Evolutionary conservation across 2,329 filamentous ascomycete genomes (phyloP), one percentile per base, ranked within the genome.

Genomic region (Exutisphaerella laricina): DNA sequence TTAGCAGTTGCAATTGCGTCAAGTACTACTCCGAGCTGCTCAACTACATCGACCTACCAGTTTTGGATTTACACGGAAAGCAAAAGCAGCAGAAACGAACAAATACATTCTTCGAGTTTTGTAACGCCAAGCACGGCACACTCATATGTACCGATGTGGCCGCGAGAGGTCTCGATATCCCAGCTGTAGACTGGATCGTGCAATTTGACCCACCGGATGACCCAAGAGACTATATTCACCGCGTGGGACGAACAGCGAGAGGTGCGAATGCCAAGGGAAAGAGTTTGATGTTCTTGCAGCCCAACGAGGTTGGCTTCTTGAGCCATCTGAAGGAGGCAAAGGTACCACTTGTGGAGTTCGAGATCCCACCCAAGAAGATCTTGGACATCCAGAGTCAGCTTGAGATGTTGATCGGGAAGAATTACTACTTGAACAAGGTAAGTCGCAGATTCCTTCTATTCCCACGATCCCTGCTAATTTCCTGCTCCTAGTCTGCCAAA

Each of bases 71-170:
- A 5, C 87, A 94, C 66, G 92, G 88, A 55, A 96, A 98, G 70
- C 88, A 95, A 69, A 98, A 98, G 70, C 92, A 98, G 68, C 88
- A 96, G 68, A 95, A 95, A 67, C 85, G 92, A n/a, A 98, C 92
- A 17, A 94, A 94, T 63, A 95, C 88, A 1, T 98, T 98, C 66
- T 98, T 97, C 66, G 90, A 97, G 65, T 98, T 98, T 65, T 83
- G 80, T 61, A 88, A 89, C 59, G 84, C 89, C 13, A 82, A 81
- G 53, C 79, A 85, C 53, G 92, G 90, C 17, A 94, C 86, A 1
- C 69, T 98, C 41, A 92, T 98, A 56, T 96, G 89, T 70, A 98
- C 92, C 0, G 92, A 98, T 60, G 92, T 98, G 51, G 92, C 92
- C 33, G 92, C 92, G 3, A 77, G 92, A 72, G 92, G 92, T 25